Percentiles rank a stretch among this genome's conserved stretches.
phyloP scores from a whole-genome alignment of 2,329 filamentous ascomycete species.

The Ambrosiella beaveri region DNA sequence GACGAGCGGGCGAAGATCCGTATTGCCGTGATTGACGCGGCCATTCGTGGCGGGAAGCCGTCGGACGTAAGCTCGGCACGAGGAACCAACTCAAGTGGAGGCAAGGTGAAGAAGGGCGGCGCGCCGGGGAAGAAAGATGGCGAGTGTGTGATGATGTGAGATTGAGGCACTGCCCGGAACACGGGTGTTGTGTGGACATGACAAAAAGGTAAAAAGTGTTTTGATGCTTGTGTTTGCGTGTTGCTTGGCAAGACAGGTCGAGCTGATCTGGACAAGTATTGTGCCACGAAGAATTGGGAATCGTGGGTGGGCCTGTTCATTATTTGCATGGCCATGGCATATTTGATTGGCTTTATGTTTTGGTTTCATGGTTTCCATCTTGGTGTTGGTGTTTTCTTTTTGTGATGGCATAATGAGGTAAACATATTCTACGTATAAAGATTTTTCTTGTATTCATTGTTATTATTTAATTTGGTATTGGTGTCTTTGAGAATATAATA shows the following conservation, averaged over 20 bases:
- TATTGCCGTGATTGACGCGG: conserved; percentile 69
- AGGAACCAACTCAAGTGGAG: conserved; percentile 20
- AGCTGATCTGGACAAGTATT: too few species aligned
- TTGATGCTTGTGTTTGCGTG: too few species aligned
- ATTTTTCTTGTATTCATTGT: too few species aligned
- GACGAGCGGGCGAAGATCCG: conserved; percentile 80
- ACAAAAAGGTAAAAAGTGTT: too few species aligned
- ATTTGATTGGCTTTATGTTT: background rate
- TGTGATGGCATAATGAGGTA: background rate
- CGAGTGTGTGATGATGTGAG: conserved; percentile 42
- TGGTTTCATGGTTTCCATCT: background rate
- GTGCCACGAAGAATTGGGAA: too few species aligned
- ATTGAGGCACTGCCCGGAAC: background rate
- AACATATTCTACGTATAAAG: too few species aligned
- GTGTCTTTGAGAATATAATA: too few species aligned
- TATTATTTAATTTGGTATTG: too few species aligned
- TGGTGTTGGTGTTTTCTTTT: background rate
- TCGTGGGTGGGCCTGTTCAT: background rate
- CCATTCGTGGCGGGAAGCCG: conserved; percentile 43
- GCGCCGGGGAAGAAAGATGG: conserved; percentile 15
- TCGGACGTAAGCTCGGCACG: conserved; percentile 37
- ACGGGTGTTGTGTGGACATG: background rate
- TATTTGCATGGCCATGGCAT: background rate
- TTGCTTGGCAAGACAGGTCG: too few species aligned
- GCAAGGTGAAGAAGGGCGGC: conserved; percentile 34